Percentiles rank a stretch among this genome's conserved stretches.
phyloP scores from a whole-genome alignment of 208 protist species.

The Trypanosoma theileri region DNA sequence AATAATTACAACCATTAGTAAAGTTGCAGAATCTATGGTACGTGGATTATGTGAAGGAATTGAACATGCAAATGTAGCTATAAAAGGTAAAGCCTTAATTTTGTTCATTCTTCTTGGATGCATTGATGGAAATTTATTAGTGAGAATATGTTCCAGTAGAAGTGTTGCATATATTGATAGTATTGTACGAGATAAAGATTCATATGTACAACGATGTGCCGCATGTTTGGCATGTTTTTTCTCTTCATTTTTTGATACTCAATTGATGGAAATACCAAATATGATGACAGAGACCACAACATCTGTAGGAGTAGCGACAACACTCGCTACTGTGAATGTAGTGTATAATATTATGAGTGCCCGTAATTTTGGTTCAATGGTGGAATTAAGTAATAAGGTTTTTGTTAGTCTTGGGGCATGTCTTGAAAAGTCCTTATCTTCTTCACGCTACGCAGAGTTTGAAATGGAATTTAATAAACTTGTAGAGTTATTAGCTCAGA shows the following conservation, averaged over 20 bases:
- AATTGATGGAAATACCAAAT: constrained; percentile 46
- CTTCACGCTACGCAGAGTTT: constrained; percentile 56
- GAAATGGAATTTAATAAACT: constrained; percentile 67
- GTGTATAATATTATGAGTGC: constrained; percentile 62
- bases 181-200: constrained; percentile 66
- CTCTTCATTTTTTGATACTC: constrained; percentile 57
- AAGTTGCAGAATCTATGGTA: constrained; percentile 33
- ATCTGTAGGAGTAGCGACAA: constrained; percentile 42
- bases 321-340: constrained; percentile 40
- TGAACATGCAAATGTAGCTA: constrained; percentile 49
- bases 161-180: constrained; percentile 52
- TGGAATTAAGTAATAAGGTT: constrained; percentile 47
- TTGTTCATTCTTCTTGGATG: constrained; percentile 69
- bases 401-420: constrained; percentile 66
- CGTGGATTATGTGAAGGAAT: constrained; percentile 27
- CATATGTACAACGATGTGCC: constrained; percentile 73
- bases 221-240: constrained; percentile 41
- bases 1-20: constrained; percentile 29
- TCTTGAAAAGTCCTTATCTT: constrained; percentile 67
- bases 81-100: constrained; percentile 77
- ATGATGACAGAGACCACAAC: too few relatives aligned
- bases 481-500: constrained; percentile 61
- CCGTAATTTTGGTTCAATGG: constrained; percentile 39
- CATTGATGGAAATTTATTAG: constrained; percentile 46
- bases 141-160: constrained; percentile 38